Base-by-base conservation (phyloP, 2,329 filamentous ascomycete species). In the Microdochium paspali region DNA sequence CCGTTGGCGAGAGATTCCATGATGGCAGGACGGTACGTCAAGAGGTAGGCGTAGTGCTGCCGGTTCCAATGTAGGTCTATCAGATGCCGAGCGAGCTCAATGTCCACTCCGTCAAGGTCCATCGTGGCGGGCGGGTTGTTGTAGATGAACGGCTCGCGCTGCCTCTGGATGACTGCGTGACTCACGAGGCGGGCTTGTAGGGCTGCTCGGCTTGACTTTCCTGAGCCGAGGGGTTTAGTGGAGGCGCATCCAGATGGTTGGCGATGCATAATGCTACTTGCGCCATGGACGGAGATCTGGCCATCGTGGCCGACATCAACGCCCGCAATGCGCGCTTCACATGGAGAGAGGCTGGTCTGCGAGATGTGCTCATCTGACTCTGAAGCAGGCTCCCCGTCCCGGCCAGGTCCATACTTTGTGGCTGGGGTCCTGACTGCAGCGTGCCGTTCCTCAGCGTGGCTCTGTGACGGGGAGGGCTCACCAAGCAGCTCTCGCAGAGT, bases 61-160 rank as follows among this genome's bases (percentile, higher is more conserved):
- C 59, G 58, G 50, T 67, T 68, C 40, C 62, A 68, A 50, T 68
- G 62, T 0, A 67, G 44, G n/a, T 67, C 58, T 2, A 68, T 54
- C 4, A 68, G 54, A 52, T 68, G 64, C 47, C 56, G 61, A 1
- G 66, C 65, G 28, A 64, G 50, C 24, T 67, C 66, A 1, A 58
- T 54, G 24, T 57, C 53, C 2, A 55, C 54, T 7, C 63, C 66
- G 42, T 67, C 64, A 9, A 67, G 49, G 21, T 67, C 64, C 50
- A 66, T 60, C 35, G 58, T 44, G n/a, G 56, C 54, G 39, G 51
- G 48, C 1, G 62, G 63, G 20, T 59, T 57, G 1, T 59, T 54
- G 28, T 62, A 61, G 46, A 65, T 54, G 45, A 57, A 53, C 10
- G 55, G 51, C 44, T 65, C 62, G 21, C 61, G 52, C 44, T 65